phyloP scores from a whole-genome alignment of 805 yeast genomes.

The Lipomyces orientalis region DNA sequence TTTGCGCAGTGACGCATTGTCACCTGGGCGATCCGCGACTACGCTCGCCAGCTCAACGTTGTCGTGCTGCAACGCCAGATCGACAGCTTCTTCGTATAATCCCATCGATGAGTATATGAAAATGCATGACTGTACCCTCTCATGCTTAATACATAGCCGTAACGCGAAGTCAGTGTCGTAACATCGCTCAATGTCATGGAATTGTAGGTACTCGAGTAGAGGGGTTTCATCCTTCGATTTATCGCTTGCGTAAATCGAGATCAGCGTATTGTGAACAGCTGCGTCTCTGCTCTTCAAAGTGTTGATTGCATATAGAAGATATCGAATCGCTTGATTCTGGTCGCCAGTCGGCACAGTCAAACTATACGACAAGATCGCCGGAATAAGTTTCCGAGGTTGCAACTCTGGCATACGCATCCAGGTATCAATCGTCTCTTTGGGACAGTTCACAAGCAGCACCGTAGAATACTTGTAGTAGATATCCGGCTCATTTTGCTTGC shows the following conservation, averaged over 20 bases:
- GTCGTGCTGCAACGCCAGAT: slow-evolving; percentile 67
- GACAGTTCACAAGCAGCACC: slow-evolving; percentile 67
- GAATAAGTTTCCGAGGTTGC: slow-evolving; percentile 69
- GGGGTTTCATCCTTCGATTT: slow-evolving; percentile 53
- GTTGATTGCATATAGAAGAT: slow-evolving; percentile 60
- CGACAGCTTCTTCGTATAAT: slow-evolving; percentile 80
- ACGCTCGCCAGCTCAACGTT: slow-evolving; percentile 63
- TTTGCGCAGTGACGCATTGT: slow-evolving; percentile 61
- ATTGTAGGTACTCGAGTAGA: slow-evolving; percentile 58
- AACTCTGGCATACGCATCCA: slow-evolving; percentile 70
- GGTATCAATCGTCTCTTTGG: slow-evolving; percentile 71
- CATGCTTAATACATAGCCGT: slow-evolving; percentile 68
- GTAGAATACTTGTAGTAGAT: slow-evolving; percentile 72
- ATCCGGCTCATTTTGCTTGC: slow-evolving; percentile 54
- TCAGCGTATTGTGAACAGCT: slow-evolving; percentile 69
- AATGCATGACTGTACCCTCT: slow-evolving; percentile 69
- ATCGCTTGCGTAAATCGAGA: slow-evolving; percentile 67
- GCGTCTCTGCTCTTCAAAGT: slow-evolving; percentile 52
- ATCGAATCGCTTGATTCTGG: slow-evolving; percentile 69
- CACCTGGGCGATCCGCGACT: slow-evolving; percentile 62
- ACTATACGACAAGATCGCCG: slow-evolving; percentile 71
- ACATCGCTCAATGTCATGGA: slow-evolving; percentile 41
- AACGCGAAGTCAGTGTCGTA: slow-evolving; percentile 78
- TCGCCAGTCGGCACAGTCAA: slow-evolving; percentile 45
- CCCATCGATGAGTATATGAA: slow-evolving; percentile 70